Evolutionary conservation across 331 rosid genomes (phyloP).

Genomic region (Quercus phellos): DNA sequence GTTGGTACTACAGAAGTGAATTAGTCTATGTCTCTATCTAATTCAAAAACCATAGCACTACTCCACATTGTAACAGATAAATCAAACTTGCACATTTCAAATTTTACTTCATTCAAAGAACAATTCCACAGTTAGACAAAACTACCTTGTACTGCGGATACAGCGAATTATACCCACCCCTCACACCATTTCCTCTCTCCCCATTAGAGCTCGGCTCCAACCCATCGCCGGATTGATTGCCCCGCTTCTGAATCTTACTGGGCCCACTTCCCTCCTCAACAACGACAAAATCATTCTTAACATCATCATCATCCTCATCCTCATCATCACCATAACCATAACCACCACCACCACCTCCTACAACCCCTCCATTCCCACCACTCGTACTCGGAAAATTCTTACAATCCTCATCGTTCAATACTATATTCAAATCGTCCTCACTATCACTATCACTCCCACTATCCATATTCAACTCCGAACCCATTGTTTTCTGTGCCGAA

Average conservation of each 20-base stretch:
- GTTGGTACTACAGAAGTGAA: background rate
- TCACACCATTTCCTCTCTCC: constrained; percentile 5
- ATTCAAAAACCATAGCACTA: background rate
- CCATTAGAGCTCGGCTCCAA: constrained; percentile 15
- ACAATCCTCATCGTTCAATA: constrained; percentile 49
- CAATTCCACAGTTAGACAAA: background rate
- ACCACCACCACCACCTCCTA: constrained; percentile 1
- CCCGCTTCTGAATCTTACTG: constrained; percentile 14
- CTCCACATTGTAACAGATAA: background rate
- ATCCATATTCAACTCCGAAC: constrained; percentile 15
- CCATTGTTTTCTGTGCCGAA: constrained; percentile 1
- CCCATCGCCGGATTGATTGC: constrained; percentile 4
- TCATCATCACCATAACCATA: background rate
- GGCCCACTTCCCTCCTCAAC: constrained; percentile 12
- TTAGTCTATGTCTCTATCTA: background rate
- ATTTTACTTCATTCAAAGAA: background rate
- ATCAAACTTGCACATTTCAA: background rate
- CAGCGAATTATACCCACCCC: constrained; percentile 17
- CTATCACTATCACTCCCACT: constrained; percentile 56
- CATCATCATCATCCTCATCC: constrained; percentile 4
- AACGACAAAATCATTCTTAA: constrained; percentile 6
- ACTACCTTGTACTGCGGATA: constrained; percentile 18
- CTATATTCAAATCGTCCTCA: constrained; percentile 54
- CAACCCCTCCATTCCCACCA: constrained; percentile 12
- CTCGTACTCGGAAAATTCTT: background rate